phyloP scores from a whole-genome alignment of 1,284 basidiomycete genomes.

The Tetrapyrgos nigripes region DNA sequence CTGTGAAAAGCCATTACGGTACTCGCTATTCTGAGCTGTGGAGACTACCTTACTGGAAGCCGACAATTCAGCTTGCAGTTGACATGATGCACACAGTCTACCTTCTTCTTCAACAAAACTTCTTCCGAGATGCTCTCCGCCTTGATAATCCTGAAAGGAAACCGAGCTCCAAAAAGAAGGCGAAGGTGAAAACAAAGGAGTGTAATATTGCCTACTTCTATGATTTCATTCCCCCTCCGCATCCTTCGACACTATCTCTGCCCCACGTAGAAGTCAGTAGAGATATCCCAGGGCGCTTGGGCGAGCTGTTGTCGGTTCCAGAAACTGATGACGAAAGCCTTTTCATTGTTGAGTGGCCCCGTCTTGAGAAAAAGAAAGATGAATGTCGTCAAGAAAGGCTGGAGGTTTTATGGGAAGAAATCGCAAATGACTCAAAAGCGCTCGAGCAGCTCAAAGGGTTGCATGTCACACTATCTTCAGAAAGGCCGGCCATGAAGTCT shows the following conservation, averaged over 20 bases:
- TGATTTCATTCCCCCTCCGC: constrained; percentile 1
- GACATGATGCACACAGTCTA: constrained; percentile 1
- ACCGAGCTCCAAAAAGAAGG: background rate
- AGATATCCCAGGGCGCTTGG: no score
- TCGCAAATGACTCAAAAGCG: no score
- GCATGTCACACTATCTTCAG: background rate
- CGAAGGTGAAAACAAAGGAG: no score
- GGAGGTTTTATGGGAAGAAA: no score
- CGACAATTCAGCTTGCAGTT: no score
- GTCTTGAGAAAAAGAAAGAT: no score
- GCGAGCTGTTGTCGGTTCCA: no score
- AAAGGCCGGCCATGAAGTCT: no score
- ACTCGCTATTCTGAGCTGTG: background rate
- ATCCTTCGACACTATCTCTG: background rate
- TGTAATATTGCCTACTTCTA: background rate
- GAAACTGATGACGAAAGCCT: no score
- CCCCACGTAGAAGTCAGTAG: background rate
- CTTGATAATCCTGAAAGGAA: background rate
- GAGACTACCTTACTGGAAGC: background rate
- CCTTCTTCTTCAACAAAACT: background rate
- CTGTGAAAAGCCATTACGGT: background rate
- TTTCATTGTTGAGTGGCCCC: no score
- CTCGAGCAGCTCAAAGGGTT: no score
- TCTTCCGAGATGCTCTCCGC: background rate
- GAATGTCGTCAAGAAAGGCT: no score